These are phyloP conservation scores for Penicillium herquei DNA, from an alignment of 495 filamentous ascomycete species.

Conservation along the genomic window DNA sequence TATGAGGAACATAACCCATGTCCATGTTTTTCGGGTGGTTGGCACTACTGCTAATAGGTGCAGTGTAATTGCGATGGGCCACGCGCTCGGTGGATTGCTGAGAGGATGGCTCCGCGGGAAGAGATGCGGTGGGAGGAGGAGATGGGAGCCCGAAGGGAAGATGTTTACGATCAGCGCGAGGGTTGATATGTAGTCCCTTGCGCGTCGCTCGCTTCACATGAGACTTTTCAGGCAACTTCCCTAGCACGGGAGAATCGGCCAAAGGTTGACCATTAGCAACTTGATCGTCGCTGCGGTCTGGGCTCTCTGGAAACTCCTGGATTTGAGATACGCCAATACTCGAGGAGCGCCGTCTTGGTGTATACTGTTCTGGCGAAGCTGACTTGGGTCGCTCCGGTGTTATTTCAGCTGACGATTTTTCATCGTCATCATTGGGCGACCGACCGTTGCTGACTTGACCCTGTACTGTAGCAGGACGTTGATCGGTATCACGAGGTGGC, in stretches of 20 bases:
- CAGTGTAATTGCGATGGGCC: conserved; percentile 20
- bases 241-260: conserved; percentile 26
- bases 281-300: background rate
- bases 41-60: conserved; percentile 5
- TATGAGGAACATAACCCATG: conserved; percentile 2
- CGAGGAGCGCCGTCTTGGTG: conserved; percentile 14
- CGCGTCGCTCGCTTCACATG: conserved; percentile 11
- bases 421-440: conserved; percentile 12
- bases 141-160: conserved; percentile 31
- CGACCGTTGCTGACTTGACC: conserved; percentile 11
- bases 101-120: conserved; percentile 23
- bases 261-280: conserved; percentile 7
- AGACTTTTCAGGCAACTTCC: conserved; percentile 6
- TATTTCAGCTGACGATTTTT: conserved; percentile 4
- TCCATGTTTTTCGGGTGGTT: conserved; percentile 10
- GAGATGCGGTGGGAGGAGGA: conserved; percentile 31
- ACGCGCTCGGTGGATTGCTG: conserved; percentile 10
- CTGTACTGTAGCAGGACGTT: conserved; percentile 12
- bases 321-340: conserved; percentile 20
- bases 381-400: conserved; percentile 18
- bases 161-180: conserved; percentile 17
- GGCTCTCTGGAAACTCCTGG: conserved; percentile 16
- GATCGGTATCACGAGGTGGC: conserved; percentile 6
- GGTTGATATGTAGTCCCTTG: conserved; percentile 19
- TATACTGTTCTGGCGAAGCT: conserved; percentile 10